Evolutionary conservation across 2,329 filamentous ascomycete genomes (phyloP).

Genomic region (Monosporascus sp.): DNA sequence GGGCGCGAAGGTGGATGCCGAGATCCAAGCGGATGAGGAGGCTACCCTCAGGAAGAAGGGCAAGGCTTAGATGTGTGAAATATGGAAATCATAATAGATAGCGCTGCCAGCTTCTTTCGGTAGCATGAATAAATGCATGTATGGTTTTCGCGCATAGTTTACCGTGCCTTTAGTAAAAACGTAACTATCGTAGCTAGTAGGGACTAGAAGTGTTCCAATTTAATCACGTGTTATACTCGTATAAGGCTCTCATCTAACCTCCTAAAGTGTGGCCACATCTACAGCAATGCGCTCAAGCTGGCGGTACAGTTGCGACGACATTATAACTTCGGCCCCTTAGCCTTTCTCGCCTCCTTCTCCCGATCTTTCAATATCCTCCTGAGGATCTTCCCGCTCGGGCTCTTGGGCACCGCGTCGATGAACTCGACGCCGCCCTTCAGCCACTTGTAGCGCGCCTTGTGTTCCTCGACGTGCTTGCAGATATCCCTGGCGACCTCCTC

Average conservation of each 20-base stretch:
- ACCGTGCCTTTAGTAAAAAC: too few species aligned
- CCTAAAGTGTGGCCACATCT: too few species aligned
- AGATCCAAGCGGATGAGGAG: slow-evolving; percentile 64
- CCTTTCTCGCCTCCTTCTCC: slow-evolving; percentile 58
- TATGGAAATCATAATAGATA: neutral
- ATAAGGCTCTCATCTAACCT: too few species aligned
- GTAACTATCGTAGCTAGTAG: too few species aligned
- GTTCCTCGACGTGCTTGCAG: slow-evolving; percentile 47
- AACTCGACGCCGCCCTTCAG: slow-evolving; percentile 50
- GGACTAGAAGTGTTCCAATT: too few species aligned
- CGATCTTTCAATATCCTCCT: slow-evolving; percentile 58
- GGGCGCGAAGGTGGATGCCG: slow-evolving; percentile 67
- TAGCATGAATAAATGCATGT: slow-evolving; percentile 4
- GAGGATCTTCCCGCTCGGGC: slow-evolving; percentile 60
- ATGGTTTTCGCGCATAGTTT: neutral
- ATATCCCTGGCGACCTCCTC: slow-evolving; percentile 40
- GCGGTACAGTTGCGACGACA: neutral
- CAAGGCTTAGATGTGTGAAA: slow-evolving; percentile 27
- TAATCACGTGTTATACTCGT: too few species aligned
- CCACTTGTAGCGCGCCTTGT: slow-evolving; percentile 56
- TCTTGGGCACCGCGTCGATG: slow-evolving; percentile 57
- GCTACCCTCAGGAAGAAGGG: slow-evolving; percentile 59
- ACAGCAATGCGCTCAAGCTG: too few species aligned
- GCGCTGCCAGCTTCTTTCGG: neutral
- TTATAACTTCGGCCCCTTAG: slow-evolving; percentile 57